Base-by-base conservation (phyloP, 352 stramenopile species). In the Phytophthora citrophthora region DNA sequence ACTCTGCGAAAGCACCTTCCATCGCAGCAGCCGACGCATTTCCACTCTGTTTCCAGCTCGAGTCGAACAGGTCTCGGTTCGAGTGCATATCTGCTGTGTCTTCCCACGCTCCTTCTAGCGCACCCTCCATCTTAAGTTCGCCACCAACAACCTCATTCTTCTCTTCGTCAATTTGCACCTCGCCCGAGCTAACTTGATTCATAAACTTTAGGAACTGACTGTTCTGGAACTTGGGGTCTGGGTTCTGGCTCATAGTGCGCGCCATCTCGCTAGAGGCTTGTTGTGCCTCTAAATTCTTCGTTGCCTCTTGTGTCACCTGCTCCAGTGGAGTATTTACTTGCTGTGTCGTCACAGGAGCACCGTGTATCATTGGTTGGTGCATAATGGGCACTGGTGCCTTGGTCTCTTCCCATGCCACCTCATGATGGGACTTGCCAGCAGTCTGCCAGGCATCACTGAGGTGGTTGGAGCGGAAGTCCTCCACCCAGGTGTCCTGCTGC, bases 171-270 rank as follows among this genome's bases (percentile, higher is more conserved):
- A 95, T 74, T 60, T 89, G 81, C 5, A 93, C 79, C 64, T 91
- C 74, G 29, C 88, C 88, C 5, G 64, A 70, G 48, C 82, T 79
- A 32, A 95, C 79, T 59, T 94, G 75, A 55, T 93, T 82, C 86
- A 95, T 93, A 50, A 95, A 95, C 62, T 93, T 71, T 43, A 94
- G 70, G 54, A 95, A 95, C 51, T 95, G 81, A 70, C 88, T 95
- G 55, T 93, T 89, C 63, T 95, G 85, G 61, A 75, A 95, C 64
- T 91, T 92, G 2, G 82, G 76, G 57, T 94, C 81, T 8, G 72
- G 72, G 62, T 92, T 91, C 63, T 93, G 82, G 50, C 75, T 81
- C 86, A 95, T 91, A 4, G 81, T 85, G 34, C 72, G 77, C 49
- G 86, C 86, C 80, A 94, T 93, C 23, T 90, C 77, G 54, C 57